Percentiles rank a stretch among this genome's conserved stretches.
These are phyloP conservation scores for Epithele typhae DNA, from an alignment of 768 basidiomycete species.

Conservation along the genomic window DNA sequence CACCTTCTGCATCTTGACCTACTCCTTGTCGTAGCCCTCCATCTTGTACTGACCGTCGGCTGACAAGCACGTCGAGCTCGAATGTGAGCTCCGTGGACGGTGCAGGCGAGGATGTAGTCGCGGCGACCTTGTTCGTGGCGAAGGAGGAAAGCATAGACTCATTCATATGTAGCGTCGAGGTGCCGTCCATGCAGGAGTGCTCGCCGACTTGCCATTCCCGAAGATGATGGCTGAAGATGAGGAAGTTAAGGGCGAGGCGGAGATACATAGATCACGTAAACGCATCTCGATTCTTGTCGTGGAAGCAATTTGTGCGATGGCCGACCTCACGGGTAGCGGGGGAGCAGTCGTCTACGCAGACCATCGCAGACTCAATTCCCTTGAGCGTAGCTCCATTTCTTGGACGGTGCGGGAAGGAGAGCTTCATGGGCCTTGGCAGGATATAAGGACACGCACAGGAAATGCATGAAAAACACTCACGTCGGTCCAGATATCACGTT, in stretches of 20 bases:
- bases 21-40: conserved; percentile 72
- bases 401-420: conserved; percentile 57
- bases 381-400: conserved; percentile 66
- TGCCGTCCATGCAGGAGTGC: conserved; percentile 91
- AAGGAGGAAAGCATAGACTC: conserved; percentile 85
- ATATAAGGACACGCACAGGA: no score
- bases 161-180: conserved; percentile 91
- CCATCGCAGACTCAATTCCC: conserved; percentile 86
- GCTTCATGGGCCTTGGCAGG: conserved; percentile 49
- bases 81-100: conserved; percentile 69
- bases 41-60: conserved; percentile 73
- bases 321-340: conserved; percentile 89
- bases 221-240: conserved; percentile 77
- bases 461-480: conserved; percentile 31
- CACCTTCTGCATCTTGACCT: conserved; percentile 75
- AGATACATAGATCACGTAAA: conserved; percentile 7
- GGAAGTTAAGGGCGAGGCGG: background rate
- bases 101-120: conserved; percentile 40
- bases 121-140: conserved; percentile 55
- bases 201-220: conserved; percentile 92
- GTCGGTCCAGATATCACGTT: conserved; percentile 87
- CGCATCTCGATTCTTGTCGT: conserved; percentile 93
- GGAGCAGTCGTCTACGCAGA: conserved; percentile 78
- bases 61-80: conserved; percentile 51
- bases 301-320: conserved; percentile 87